Evolutionary conservation across 805 yeast genomes (phyloP).

Genomic region (Torulaspora delbrueckii): DNA sequence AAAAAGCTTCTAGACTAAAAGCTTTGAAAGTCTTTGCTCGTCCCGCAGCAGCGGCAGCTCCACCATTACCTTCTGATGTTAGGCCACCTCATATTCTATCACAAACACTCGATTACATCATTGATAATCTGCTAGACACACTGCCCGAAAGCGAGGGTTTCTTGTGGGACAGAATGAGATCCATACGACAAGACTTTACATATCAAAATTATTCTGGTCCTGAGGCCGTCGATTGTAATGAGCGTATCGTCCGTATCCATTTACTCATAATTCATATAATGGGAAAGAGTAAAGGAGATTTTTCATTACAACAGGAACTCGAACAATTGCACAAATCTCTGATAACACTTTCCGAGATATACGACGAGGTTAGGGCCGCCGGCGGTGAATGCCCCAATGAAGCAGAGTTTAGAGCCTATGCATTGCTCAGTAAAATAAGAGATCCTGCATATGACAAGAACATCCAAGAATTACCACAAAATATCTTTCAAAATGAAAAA

Average conservation of each 20-base stretch:
- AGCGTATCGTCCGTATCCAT: constrained; percentile 84
- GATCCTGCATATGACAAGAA: constrained; percentile 83
- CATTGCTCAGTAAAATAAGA: constrained; percentile 68
- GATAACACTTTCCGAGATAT: constrained; percentile 83
- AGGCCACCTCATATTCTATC: constrained; percentile 80
- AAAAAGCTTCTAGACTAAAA: constrained; percentile 49
- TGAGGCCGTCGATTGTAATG: constrained; percentile 91
- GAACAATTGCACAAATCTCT: constrained; percentile 91
- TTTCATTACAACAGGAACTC: constrained; percentile 89
- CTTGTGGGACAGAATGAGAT: constrained; percentile 95
- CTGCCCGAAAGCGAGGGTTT: constrained; percentile 86
- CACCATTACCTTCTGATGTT: constrained; percentile 95
- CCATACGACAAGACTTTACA: constrained; percentile 94
- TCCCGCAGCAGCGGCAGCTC: constrained; percentile 98
- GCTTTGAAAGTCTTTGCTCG: constrained; percentile 92
- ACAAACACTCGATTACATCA: constrained; percentile 64
- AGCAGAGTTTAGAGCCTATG: constrained; percentile 89
- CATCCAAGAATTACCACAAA: constrained; percentile 59
- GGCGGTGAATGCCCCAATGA: constrained; percentile 75
- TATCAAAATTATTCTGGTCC: constrained; percentile 91
- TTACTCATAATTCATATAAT: constrained; percentile 74
- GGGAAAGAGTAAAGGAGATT: constrained; percentile 69
- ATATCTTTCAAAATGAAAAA: constrained; percentile 47
- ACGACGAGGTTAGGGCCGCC: constrained; percentile 66
- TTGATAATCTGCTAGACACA: constrained; percentile 54